Conservation (phyloP, 2,329 filamentous ascomycete genomes). For the Phoma herbarum region DNA sequence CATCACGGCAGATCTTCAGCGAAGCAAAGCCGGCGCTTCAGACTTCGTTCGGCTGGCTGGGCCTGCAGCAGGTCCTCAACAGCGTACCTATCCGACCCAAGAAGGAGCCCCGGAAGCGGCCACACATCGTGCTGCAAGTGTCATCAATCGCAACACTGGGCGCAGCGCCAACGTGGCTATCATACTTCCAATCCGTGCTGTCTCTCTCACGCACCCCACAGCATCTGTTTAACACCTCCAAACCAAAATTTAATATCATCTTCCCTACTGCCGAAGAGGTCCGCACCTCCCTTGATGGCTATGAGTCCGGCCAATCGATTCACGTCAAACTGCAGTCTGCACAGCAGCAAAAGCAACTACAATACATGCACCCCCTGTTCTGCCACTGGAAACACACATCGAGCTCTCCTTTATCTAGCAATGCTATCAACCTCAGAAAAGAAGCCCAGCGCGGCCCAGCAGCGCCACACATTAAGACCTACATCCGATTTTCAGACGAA, state of each 20-base stretch:
- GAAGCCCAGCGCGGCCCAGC: conserved; percentile 61
- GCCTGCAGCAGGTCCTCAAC: conserved; percentile 67
- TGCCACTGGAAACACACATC: conserved; percentile 75
- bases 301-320: conserved; percentile 78
- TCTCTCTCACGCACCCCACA: conserved; percentile 15
- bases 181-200: conserved; percentile 58
- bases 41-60: conserved; percentile 80
- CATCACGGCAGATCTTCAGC: conserved; percentile 68
- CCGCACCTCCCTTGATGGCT: conserved; percentile 78
- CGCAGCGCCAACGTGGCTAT: conserved; percentile 74
- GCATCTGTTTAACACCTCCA: background rate
- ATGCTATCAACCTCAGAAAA: background rate
- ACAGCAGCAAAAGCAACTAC: conserved; percentile 76
- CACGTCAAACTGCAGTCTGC: conserved; percentile 78
- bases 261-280: conserved; percentile 86
- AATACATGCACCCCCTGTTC: conserved; percentile 74
- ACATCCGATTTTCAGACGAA: conserved; percentile 69
- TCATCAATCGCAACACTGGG: conserved; percentile 86
- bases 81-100: conserved; percentile 52
- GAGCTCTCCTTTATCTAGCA: background rate
- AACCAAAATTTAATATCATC: conserved; percentile 72
- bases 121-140: conserved; percentile 67
- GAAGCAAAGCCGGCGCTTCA: conserved; percentile 53
- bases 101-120: conserved; percentile 39
- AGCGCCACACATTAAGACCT: conserved; percentile 90